phyloP scores from a whole-genome alignment of 192 early-diverging fungal genomes.

The Pilobolus umbonatus region DNA sequence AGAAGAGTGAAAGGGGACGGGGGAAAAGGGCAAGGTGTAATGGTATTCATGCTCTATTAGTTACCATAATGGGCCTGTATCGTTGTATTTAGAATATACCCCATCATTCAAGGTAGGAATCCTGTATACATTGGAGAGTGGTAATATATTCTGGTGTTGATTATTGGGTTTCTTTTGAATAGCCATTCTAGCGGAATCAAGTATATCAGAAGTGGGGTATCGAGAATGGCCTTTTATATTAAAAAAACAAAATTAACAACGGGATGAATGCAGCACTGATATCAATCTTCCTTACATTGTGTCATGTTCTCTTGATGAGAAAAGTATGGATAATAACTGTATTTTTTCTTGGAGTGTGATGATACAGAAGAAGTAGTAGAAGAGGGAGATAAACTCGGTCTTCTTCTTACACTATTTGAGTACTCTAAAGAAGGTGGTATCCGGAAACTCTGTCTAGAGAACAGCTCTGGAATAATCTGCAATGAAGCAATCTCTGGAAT shows the following conservation, averaged over 20 bases:
- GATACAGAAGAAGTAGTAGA: background rate
- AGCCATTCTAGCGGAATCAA: too few species aligned
- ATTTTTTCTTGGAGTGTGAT: background rate
- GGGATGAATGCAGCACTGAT: too few species aligned
- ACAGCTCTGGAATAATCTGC: constrained; percentile 49
- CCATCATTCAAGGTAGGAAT: too few species aligned
- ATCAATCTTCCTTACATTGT: too few species aligned
- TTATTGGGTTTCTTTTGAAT: too few species aligned
- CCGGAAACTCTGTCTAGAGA: constrained; percentile 51
- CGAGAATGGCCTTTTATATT: background rate
- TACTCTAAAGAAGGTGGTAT: constrained; percentile 25
- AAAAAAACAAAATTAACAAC: background rate
- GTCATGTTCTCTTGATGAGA: too few species aligned
- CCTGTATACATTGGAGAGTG: too few species aligned
- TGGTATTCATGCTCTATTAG: background rate
- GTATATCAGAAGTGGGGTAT: background rate
- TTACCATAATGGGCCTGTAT: too few species aligned
- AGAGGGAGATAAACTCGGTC: background rate
- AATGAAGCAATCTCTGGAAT: constrained; percentile 41
- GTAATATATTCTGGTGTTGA: too few species aligned
- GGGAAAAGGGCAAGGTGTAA: background rate
- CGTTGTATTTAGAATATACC: too few species aligned
- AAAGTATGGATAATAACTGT: too few species aligned
- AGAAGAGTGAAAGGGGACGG: background rate
- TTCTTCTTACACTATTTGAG: background rate